Conservation (phyloP, 768 basidiomycete species). For the Hydnomerulius pinastri region DNA sequence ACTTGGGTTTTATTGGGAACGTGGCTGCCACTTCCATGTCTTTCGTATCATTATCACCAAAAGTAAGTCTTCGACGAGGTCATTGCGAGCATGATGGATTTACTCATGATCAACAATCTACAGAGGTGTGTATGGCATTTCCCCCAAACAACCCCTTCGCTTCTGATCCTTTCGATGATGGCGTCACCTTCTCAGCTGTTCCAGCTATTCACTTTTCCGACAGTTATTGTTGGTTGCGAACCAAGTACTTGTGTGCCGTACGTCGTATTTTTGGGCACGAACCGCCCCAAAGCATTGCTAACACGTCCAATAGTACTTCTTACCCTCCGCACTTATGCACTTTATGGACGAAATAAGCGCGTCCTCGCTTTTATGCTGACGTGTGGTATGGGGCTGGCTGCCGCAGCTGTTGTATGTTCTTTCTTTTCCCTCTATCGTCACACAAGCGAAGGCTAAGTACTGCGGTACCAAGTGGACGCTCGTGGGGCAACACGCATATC, state of each 20-base stretch:
- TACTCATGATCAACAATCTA: not conserved
- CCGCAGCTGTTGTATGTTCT: conserved; percentile 38
- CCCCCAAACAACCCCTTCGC: not conserved
- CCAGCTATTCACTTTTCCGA: conserved; percentile 38
- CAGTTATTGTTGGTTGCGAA: conserved; percentile 44
- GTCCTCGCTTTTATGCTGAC: conserved; percentile 39
- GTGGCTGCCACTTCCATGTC: conserved; percentile 32
- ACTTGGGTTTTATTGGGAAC: conserved; percentile 45
- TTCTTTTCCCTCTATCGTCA: no score
- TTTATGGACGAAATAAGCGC: conserved; percentile 44
- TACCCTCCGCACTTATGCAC: conserved; percentile 49
- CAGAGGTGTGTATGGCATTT: conserved; percentile 5
- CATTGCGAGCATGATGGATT: no score
- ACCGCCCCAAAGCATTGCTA: not conserved
- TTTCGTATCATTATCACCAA: conserved; percentile 22
- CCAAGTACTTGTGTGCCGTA: conserved; percentile 49
- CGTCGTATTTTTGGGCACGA: conserved; percentile 16
- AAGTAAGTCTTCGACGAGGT: conserved; percentile 1
- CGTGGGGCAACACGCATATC: conserved; percentile 38
- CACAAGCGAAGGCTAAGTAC: no score
- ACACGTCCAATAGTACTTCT: conserved; percentile 37
- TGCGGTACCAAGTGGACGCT: conserved; percentile 42
- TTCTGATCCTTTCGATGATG: not conserved
- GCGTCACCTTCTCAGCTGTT: conserved; percentile 39
- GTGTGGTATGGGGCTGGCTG: conserved; percentile 31